phyloP scores from a whole-genome alignment of 1,139 yeast genomes.

The Debaryomyces singareniensis region DNA sequence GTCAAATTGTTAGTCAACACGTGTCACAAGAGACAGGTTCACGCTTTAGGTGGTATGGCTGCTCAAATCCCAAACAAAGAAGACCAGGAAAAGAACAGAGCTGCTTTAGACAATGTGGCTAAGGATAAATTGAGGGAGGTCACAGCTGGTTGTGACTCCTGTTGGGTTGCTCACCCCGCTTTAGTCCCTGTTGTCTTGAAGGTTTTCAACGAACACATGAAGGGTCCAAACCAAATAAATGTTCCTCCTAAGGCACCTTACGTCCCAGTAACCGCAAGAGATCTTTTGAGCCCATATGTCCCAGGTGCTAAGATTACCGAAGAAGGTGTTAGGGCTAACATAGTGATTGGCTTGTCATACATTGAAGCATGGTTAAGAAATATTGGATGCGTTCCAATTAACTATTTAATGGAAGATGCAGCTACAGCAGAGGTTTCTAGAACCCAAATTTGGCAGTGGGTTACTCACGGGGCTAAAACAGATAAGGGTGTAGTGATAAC shows the following conservation, averaged over 20 bases:
- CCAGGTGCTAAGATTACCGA: slow-evolving; percentile 63
- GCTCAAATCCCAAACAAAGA: slow-evolving; percentile 76
- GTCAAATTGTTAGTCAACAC: slow-evolving; percentile 63
- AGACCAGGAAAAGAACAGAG: slow-evolving; percentile 56
- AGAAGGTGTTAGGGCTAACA: slow-evolving; percentile 65
- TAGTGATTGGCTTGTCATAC: slow-evolving; percentile 67
- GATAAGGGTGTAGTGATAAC: slow-evolving; percentile 53
- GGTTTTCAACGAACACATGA: slow-evolving; percentile 77
- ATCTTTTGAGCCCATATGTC: slow-evolving; percentile 63
- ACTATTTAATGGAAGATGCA: slow-evolving; percentile 82
- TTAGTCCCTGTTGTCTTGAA: slow-evolving; percentile 69
- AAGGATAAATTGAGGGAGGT: slow-evolving; percentile 74
- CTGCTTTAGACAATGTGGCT: slow-evolving; percentile 66
- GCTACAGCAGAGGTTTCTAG: slow-evolving; percentile 86
- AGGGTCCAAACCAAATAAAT: slow-evolving; percentile 77
- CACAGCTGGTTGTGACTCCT: slow-evolving; percentile 70
- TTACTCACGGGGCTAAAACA: slow-evolving; percentile 63
- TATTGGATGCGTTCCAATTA: slow-evolving; percentile 76
- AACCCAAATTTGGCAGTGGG: slow-evolving; percentile 82
- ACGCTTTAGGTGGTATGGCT: slow-evolving; percentile 84
- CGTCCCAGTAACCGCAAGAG: slow-evolving; percentile 53
- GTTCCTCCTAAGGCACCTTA: slow-evolving; percentile 45
- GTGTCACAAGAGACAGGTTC: slow-evolving; percentile 70
- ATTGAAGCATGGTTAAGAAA: slow-evolving; percentile 84
- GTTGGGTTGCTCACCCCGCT: slow-evolving; percentile 82